Base-by-base conservation (phyloP, 2,329 filamentous ascomycete species). In the Botryotinia calthae region DNA sequence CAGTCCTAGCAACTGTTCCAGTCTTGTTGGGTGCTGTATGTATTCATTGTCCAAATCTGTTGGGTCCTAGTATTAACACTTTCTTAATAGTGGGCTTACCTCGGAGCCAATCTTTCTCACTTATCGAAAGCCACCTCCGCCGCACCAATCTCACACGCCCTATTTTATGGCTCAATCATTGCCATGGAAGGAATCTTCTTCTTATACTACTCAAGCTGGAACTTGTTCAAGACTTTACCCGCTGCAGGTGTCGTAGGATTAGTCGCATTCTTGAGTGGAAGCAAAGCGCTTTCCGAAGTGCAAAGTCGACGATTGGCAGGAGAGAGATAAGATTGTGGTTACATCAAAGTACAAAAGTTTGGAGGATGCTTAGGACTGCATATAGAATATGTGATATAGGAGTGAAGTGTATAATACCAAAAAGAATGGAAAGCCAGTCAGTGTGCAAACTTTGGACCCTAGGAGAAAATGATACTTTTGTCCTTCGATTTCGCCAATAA, bases 141-240 rank as follows among this genome's bases (percentile, higher is more conserved):
- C 34, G 93, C 94, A 1, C 95, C 96, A 2, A 78, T 97, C 61
- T 91, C 95, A 8, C 95, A 99, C 81, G 85, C 85, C 44, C 82
- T 94, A 48, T 99, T 98, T 85, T 92, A 97, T 77, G 93, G 92
- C 69, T 97, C 94, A 8, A 89, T 99, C 72, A 75, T 97, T 56
- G 90, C 90, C 34, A 93, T 99, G 86, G 96, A 99, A 82, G 92
- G 88, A 25, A 90, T 97, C 72, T 98, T 99, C 84, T 95, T 96
- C 85, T 84, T 97, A 77, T 99, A 99, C 87, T 98, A 98, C 84
- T 91, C 88, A 70, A 89, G 85, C 80, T 98, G 95, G 95, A 97
- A 91, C 80, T 86, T 99, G 63, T 97, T 98, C 87, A 91, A 97
- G 85, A 90, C 89, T 22, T 86, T 99, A 67, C 95, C 94, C 7